Percentiles rank a stretch among this genome's conserved stretches.
Evolutionary conservation across 768 basidiomycete species (phyloP).

Genomic region (Coprinellus aureogranulatus): DNA sequence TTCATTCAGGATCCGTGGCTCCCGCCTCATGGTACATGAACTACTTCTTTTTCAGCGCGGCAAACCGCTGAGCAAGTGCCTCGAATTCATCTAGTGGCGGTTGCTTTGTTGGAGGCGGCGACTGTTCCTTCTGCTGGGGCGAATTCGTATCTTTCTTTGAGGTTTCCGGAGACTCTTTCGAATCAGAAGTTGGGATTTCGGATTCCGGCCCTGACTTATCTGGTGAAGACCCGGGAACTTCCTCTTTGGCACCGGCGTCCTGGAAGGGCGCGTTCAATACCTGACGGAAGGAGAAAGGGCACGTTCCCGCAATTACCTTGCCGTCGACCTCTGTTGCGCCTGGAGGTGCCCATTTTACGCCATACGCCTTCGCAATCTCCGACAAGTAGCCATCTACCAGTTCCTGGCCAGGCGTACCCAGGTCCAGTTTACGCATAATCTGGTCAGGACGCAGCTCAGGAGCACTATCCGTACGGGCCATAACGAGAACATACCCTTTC

Average conservation of each 20-base stretch:
- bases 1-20: no score
- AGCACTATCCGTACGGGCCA: neutral
- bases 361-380: conserved; percentile 89
- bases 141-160: neutral
- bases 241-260: no score
- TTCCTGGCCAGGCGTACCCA: conserved; percentile 65
- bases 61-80: conserved; percentile 75
- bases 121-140: neutral
- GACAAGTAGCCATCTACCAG: conserved; percentile 85
- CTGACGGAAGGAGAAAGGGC: no score
- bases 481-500: conserved; percentile 59
- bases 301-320: conserved; percentile 16
- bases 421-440: conserved; percentile 72
- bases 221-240: neutral
- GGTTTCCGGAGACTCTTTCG: neutral
- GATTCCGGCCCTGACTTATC: neutral
- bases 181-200: conserved; percentile 4
- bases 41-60: conserved; percentile 79
- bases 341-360: conserved; percentile 61
- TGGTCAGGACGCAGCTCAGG: no score
- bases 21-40: neutral
- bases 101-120: conserved; percentile 21
- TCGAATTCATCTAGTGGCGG: conserved; percentile 64
- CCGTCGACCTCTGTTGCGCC: conserved; percentile 25
- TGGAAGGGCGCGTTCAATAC: no score